Evolutionary conservation across 2,329 filamentous ascomycete species (phyloP), one percentile per base, ranked within the genome.

Genomic region (Lachnellula arida): DNA sequence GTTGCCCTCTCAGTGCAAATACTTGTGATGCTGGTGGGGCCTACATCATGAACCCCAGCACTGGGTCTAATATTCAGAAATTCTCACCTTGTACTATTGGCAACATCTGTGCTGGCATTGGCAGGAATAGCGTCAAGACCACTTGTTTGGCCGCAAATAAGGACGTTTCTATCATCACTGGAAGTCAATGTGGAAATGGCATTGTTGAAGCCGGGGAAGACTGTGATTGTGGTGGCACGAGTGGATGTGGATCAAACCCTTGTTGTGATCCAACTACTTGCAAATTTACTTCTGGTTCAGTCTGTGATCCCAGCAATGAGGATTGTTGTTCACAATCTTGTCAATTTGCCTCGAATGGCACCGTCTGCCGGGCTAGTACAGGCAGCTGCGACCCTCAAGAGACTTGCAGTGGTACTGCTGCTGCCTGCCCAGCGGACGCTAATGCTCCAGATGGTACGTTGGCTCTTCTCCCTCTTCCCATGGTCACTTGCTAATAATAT

Each of bases 41-140:
- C 57, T 99, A 85, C 74, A 91, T 99, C 72, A 99, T 99, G 94
- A 97, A 97, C 70, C 94, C 94, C 0, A 94, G 89, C 11, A 94
- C 93, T 1, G 81, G 80, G 12, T 71, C 77, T 8, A 81, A 83
- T 55, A 90, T 97, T 69, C 87, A 80, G 0, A 75, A 80, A 43
- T 99, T 99, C 74, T 97, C 91, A 0, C 81, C 87, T 2, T 99
- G 94, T 75, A 88, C 86, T 23, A 81, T 99, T 62, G 94, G 94
- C 61, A 97, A 97, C 68, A 90, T 99, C 58, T 99, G 94, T 75
- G 89, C 88, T 5, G 91, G 90, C 32, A 79, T 99, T 61, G 84
- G 82, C 51, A 82, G 87, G 56, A 87, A 88, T 67, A 88, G 85
- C 59, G 87, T 96, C 70, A 87, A 89, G 60, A 85, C 84, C 0